Base-by-base conservation (phyloP, 192 early-diverging fungal species). In the Umbelopsis ramanniana region DNA sequence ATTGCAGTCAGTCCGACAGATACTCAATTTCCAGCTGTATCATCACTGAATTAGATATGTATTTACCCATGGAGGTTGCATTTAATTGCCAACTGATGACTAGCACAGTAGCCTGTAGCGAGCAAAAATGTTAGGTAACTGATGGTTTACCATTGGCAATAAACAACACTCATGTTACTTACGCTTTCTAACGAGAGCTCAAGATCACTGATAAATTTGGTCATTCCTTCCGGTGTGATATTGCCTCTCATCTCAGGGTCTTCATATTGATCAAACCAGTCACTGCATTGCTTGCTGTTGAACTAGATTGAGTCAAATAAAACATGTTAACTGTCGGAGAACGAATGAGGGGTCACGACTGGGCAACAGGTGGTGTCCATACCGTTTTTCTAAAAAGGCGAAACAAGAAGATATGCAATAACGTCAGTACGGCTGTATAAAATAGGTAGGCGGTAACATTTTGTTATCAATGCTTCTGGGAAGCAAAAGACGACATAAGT, bases 51-150 rank as follows among this genome's bases (percentile, higher is more conserved):
- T 52, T 23, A 40, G 33, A 2, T 2, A n/a, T 46, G 33, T 46
- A 15, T 40, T 67, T 74, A 79, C 78, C 78, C 78, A 79, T 75
- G 14, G 71, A 68, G 45, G 53, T 47, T 26, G 68, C 45, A 24
- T 74, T 68, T 68, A 79, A 66, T 53, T 79, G 72, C 74, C 73
- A 79, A 8, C 70, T 74, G 46, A 79, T 52, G n/a, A 63, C 66
- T 8, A 76, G 47, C 43, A 72, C 67, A 24, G 71, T 52, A 7
- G 52, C 70, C 74, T 76, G 47, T 17, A 35, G 40, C 1, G 50
- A 19, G 38, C 22, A 48, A n/a, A n/a, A n/a, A n/a, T 19, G 14
- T 21, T n/a, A 35, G 29, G 55, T 10, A 67, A 68, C 24, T 19
- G 52, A 38, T 37, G 22, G 9, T 19, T 15, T 68, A 26, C 40